Percentiles rank a stretch among this genome's conserved stretches.
Conservation (phyloP, 2,329 filamentous ascomycete species). For the Botrytis squamosa region DNA sequence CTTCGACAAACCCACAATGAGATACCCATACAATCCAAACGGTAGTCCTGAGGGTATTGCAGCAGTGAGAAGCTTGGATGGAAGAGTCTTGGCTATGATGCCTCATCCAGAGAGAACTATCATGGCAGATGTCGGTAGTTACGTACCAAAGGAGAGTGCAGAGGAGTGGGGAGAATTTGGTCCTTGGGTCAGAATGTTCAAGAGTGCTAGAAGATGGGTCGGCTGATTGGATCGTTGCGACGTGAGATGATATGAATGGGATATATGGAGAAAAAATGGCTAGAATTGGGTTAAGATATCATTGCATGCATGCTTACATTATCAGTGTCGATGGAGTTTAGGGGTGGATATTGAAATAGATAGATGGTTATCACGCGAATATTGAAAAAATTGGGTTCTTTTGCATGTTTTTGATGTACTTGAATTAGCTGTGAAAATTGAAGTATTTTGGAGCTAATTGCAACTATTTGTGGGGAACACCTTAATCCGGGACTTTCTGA, state of each 20-base stretch:
- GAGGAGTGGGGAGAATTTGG: slow-evolving; percentile 69
- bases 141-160: slow-evolving; percentile 53
- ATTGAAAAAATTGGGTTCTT: not conserved
- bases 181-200: slow-evolving; percentile 70
- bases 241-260: slow-evolving; percentile 6
- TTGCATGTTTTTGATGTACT: not conserved
- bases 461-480: not conserved
- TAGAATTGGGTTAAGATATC: slow-evolving; percentile 11
- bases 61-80: slow-evolving; percentile 63
- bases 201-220: slow-evolving; percentile 71
- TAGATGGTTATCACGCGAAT: not conserved
- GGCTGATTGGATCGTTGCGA: slow-evolving; percentile 22
- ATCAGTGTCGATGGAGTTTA: slow-evolving; percentile 9
- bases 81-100: slow-evolving; percentile 70
- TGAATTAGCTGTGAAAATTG: not conserved
- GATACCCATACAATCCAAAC: slow-evolving; percentile 85
- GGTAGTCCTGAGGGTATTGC: slow-evolving; percentile 68
- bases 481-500: not conserved
- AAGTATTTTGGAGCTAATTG: not conserved
- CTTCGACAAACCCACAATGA: slow-evolving; percentile 68
- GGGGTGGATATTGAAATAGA: not conserved
- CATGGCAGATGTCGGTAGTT: slow-evolving; percentile 65
- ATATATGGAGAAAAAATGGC: slow-evolving; percentile 1
- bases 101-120: slow-evolving; percentile 72
- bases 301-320: not conserved